Conservation (phyloP, 1,284 basidiomycete species). For the Cryptococcus amylolentus region DNA sequence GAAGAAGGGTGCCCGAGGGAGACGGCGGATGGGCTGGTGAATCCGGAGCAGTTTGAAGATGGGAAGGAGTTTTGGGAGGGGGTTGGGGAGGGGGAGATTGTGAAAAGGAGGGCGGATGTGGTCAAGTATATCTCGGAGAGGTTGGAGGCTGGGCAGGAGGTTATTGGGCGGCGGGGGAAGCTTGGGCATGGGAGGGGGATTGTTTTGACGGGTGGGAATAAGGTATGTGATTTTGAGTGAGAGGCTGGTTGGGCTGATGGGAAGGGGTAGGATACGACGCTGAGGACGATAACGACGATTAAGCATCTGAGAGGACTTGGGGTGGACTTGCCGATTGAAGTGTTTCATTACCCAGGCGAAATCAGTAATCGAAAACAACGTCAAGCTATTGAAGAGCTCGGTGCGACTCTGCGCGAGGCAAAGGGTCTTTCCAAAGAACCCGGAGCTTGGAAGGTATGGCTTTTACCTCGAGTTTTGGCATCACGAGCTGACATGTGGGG, state of each 20-base stretch:
- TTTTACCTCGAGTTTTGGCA: background rate
- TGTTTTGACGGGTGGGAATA: conserved; percentile 51
- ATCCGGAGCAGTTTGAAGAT: conserved; percentile 47
- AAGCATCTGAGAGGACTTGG: conserved; percentile 44
- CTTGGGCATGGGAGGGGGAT: conserved; percentile 43
- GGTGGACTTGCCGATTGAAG: conserved; percentile 48
- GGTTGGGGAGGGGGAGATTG: conserved; percentile 35
- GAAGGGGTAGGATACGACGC: conserved; percentile 46
- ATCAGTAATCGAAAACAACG: conserved; percentile 34
- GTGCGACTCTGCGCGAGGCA: conserved; percentile 40
- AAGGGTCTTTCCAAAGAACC: conserved; percentile 21
- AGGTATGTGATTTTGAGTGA: conserved; percentile 26
- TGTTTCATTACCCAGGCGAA: conserved; percentile 52
- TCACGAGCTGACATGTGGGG: too few relatives aligned
- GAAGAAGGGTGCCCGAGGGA: conserved; percentile 31
- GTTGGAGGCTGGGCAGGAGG: conserved; percentile 28
- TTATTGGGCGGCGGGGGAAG: conserved; percentile 25
- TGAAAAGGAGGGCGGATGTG: conserved; percentile 35
- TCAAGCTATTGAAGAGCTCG: conserved; percentile 40
- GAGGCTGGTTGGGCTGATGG: background rate
- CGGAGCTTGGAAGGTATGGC: conserved; percentile 39
- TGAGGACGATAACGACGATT: conserved; percentile 44
- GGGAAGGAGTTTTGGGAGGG: conserved; percentile 44
- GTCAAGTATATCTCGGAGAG: conserved; percentile 38
- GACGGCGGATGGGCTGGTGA: conserved; percentile 39